Conservation (phyloP, 2,329 filamentous ascomycete species). For the Fusarium sp. region DNA sequence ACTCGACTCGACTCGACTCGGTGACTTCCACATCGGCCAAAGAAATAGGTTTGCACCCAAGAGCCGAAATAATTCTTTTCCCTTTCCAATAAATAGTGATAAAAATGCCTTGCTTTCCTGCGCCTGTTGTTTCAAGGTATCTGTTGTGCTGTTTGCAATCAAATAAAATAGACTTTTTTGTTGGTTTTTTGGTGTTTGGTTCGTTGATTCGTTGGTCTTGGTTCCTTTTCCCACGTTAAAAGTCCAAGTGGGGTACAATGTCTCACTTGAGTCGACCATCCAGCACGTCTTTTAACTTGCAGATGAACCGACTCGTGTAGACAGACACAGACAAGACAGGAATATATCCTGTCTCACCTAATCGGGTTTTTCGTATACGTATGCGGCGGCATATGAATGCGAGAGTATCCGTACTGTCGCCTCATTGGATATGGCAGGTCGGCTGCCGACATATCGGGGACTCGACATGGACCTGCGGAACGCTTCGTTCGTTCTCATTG, state of each 20-base stretch:
- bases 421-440: conserved; percentile 24
- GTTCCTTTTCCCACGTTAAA: conserved; percentile 1
- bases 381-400: not conserved
- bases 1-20: too few species aligned
- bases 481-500: conserved; percentile 35
- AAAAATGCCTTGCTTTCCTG: conserved; percentile 21
- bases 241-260: conserved; percentile 28
- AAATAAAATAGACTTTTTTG: conserved; percentile 23
- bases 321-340: not conserved
- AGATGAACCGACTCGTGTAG: conserved; percentile 14
- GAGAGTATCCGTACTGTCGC: conserved; percentile 12
- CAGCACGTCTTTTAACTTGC: conserved; percentile 20
- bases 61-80: conserved; percentile 41
- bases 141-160: conserved; percentile 12
- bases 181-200: conserved; percentile 21
- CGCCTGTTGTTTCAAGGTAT: conserved; percentile 30
- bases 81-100: conserved; percentile 16
- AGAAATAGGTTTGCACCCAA: conserved; percentile 44
- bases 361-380: conserved; percentile 17
- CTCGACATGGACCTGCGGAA: conserved; percentile 15
- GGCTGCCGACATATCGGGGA: conserved; percentile 23
- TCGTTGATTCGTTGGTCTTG: conserved; percentile 28
- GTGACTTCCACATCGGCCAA: conserved; percentile 17
- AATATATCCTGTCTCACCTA: not conserved
- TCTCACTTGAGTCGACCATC: conserved; percentile 32